A percentile compares a stretch with the other conserved stretches of the same genome.
These are phyloP conservation scores for Podospora appendiculata DNA, from an alignment of 495 filamentous ascomycete species.

Conservation along the genomic window DNA sequence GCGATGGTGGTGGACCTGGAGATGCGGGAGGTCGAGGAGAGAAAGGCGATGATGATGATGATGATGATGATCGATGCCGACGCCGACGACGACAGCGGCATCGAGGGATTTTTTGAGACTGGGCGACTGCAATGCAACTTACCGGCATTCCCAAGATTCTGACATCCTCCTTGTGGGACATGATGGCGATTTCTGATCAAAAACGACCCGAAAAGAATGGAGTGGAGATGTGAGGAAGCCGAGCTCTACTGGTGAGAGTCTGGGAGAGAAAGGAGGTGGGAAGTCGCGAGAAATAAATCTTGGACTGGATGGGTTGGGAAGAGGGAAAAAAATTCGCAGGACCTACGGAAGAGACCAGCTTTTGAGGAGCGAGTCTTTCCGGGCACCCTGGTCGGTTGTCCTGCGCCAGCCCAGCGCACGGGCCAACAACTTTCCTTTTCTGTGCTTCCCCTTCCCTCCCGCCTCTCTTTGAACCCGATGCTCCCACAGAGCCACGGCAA, in stretches of 20 bases:
- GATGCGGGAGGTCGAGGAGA: background rate
- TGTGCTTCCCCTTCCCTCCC: too few species aligned
- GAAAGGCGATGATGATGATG: constrained; percentile 8
- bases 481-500: constrained; percentile 15
- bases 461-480: too few species aligned
- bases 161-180: constrained; percentile 41
- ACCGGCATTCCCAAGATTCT: constrained; percentile 84
- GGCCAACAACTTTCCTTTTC: constrained; percentile 4
- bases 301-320: constrained; percentile 21
- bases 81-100: background rate
- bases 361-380: constrained; percentile 31
- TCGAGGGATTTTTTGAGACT: constrained; percentile 29
- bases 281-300: constrained; percentile 39
- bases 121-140: constrained; percentile 27
- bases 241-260: constrained; percentile 28
- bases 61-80: background rate
- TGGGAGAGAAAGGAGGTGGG: constrained; percentile 21
- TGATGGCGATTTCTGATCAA: constrained; percentile 46
- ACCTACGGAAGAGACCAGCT: constrained; percentile 21
- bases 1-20: constrained; percentile 13
- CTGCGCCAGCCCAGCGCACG: constrained; percentile 11
- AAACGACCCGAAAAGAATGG: constrained; percentile 39
- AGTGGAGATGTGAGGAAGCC: constrained; percentile 36
- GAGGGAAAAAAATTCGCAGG: constrained; percentile 25
- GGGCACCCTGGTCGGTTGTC: constrained; percentile 16